Percentiles rank a stretch among this genome's conserved stretches.
Evolutionary conservation across 176 grass and related monocot species (phyloP).

Genomic region (Zoysia japonica): DNA sequence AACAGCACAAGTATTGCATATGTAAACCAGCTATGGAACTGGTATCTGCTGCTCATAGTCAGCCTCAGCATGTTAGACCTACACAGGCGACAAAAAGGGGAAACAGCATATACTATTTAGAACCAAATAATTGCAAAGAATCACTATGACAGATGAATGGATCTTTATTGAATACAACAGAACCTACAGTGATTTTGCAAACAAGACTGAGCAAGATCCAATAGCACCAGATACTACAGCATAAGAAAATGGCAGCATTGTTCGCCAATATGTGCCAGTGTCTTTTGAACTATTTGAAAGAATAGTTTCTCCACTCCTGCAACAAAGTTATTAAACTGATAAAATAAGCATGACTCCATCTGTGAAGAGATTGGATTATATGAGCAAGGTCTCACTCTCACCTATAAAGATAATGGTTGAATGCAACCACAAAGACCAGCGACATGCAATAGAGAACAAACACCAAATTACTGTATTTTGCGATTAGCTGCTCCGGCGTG

Average conservation of each 20-base stretch:
- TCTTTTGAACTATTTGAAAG: constrained; percentile 63
- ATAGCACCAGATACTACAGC: constrained; percentile 91
- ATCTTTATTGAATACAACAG: constrained; percentile 33
- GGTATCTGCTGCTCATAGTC: constrained; percentile 84
- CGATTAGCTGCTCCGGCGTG: constrained; percentile 84
- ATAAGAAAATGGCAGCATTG: constrained; percentile 94
- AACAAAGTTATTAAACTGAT: constrained; percentile 37
- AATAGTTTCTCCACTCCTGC: constrained; percentile 75
- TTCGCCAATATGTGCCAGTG: constrained; percentile 64
- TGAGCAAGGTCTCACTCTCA: constrained; percentile 56
- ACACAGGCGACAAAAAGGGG: constrained; percentile 19
- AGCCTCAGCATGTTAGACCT: constrained; percentile 98
- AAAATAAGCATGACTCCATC: constrained; percentile 22
- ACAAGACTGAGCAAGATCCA: constrained; percentile 96
- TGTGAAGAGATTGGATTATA: constrained; percentile 17
- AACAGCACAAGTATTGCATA: constrained; percentile 86
- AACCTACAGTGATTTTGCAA: constrained; percentile 97
- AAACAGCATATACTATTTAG: constrained; percentile 25
- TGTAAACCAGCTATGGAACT: constrained; percentile 95
- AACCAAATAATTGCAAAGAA: constrained; percentile 19
- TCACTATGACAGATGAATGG: constrained; percentile 3
- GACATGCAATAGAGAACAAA: constrained; percentile 95
- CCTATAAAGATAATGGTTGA: constrained; percentile 96
- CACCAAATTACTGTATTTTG: constrained; percentile 91
- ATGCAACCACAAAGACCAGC: constrained; percentile 74